Base-by-base conservation (phyloP, 2,329 filamentous ascomycete genomes). In the Cladosporium sp. region DNA sequence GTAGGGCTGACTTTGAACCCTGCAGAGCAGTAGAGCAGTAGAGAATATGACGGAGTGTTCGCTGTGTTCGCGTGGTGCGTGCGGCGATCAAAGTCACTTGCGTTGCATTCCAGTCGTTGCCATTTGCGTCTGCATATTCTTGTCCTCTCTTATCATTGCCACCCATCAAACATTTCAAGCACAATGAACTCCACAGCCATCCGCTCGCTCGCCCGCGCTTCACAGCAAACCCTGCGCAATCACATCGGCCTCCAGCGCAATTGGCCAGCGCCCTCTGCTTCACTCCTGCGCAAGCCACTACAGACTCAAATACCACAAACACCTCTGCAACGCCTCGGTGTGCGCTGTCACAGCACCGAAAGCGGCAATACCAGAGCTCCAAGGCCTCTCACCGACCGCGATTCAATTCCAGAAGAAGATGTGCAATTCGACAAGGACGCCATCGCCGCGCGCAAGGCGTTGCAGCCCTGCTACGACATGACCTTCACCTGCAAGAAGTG, bases 401-500 rank as follows among this genome's bases (percentile, higher is more conserved):
- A 64, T 13, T 67, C 70, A 11, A 66, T 70, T n/a, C 58, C 65
- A 14, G 30, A 21, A n/a, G 64, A 66, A 11, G 39, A 46, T 14
- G 53, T n/a, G 66, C 70, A 76, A 68, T 46, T 58, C 66, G 65
- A 70, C 53, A 66, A 69, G 70, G 75, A 71, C 65, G 75, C 60
- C 73, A 78, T 67, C 73, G 79, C 68, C 71, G 77, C 67, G 68
- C 79, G 67, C 75, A 87, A 70, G 65, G 73, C 76, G 7, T 76
- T 81, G 65, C 77, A 81, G 39, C 92, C 92, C 1, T 87, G 91
- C 65, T 99, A 98, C 80, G 85, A 92, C 71, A 84, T 99, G 69
- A 91, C 89, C 58, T 97, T 99, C 77, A 99, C 95, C 70, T 99
- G 95, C 85, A 89, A 91, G 66, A 74, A 75, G 63, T 99, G 95